phyloP scores from a whole-genome alignment of 2,329 filamentous ascomycete species.

The Sordariomycetes sp. region DNA sequence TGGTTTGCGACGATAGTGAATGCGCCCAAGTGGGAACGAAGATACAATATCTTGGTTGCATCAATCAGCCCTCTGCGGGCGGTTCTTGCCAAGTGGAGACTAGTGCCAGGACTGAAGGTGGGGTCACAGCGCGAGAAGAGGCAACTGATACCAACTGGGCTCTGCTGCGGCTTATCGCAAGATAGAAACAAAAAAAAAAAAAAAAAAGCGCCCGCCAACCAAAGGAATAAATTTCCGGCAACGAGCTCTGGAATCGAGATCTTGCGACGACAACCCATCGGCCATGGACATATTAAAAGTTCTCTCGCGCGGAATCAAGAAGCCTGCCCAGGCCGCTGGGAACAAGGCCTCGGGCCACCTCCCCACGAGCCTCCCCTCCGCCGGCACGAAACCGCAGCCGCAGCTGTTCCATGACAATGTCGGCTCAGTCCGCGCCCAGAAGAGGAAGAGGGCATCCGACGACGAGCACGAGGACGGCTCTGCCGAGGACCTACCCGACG shows the following conservation, averaged over 20 bases:
- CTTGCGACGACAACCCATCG: background rate
- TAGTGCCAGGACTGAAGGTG: background rate
- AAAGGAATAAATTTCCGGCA: background rate
- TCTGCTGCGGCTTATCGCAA: background rate
- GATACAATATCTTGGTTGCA: background rate
- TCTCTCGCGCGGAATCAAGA: constrained; percentile 59
- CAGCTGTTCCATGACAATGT: constrained; percentile 57
- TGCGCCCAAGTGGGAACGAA: background rate
- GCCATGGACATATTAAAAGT: constrained; percentile 65
- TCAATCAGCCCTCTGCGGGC: background rate
- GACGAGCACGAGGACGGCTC: constrained; percentile 14
- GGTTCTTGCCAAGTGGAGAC: background rate
- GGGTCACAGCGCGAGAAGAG: background rate
- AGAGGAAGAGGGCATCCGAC: constrained; percentile 35
- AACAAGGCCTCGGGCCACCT: constrained; percentile 17
- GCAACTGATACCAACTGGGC: background rate
- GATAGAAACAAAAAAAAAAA: background rate
- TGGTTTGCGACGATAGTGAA: background rate
- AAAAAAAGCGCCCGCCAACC: background rate
- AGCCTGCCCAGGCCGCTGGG: constrained; percentile 25
- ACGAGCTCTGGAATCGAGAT: background rate
- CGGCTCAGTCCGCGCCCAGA: constrained; percentile 30
- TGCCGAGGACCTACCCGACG: constrained; percentile 28
- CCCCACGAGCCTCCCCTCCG: constrained; percentile 46
- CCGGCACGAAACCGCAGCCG: constrained; percentile 52